Conservation (phyloP, 2,329 filamentous ascomycete genomes). For the Hypoxylon sp. region DNA sequence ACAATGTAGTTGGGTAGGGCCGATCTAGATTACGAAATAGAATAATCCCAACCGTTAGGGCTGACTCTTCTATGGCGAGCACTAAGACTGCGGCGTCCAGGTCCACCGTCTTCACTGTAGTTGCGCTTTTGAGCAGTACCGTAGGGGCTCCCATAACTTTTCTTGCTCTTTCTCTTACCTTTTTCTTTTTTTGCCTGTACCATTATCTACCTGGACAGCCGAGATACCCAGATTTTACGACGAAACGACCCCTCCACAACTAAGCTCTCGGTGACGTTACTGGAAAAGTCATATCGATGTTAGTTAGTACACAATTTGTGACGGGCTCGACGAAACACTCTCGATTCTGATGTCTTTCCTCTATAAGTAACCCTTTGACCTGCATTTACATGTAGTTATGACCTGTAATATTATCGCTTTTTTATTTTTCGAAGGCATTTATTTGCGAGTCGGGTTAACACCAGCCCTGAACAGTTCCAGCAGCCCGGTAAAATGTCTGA, state of each 20-base stretch:
- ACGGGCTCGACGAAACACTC: background rate
- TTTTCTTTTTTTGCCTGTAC: conserved; percentile 6
- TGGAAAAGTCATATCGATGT: background rate
- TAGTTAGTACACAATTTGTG: background rate
- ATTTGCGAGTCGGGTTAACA: conserved; percentile 30
- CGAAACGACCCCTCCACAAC: conserved; percentile 13
- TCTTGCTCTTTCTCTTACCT: background rate
- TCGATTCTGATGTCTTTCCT: background rate
- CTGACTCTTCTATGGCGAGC: conserved; percentile 22
- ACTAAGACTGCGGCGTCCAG: conserved; percentile 4
- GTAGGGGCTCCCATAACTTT: conserved; percentile 17
- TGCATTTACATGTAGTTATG: background rate
- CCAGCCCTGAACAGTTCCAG: conserved; percentile 45
- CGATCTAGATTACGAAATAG: conserved; percentile 25
- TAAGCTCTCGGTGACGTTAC: conserved; percentile 22
- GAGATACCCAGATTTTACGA: conserved; percentile 31
- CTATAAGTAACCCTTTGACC: background rate
- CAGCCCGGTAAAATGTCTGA: conserved; percentile 49
- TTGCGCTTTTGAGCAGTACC: conserved; percentile 4
- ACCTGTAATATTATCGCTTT: conserved; percentile 19
- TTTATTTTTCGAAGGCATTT: conserved; percentile 18
- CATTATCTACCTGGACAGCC: conserved; percentile 1
- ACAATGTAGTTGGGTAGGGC: conserved; percentile 18
- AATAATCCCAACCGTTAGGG: conserved; percentile 30
- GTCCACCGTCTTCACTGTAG: conserved; percentile 3